A percentile compares a stretch with the other conserved stretches of the same genome.
phyloP scores from a whole-genome alignment of 768 basidiomycete species.

The Rhodocollybia butyracea region DNA sequence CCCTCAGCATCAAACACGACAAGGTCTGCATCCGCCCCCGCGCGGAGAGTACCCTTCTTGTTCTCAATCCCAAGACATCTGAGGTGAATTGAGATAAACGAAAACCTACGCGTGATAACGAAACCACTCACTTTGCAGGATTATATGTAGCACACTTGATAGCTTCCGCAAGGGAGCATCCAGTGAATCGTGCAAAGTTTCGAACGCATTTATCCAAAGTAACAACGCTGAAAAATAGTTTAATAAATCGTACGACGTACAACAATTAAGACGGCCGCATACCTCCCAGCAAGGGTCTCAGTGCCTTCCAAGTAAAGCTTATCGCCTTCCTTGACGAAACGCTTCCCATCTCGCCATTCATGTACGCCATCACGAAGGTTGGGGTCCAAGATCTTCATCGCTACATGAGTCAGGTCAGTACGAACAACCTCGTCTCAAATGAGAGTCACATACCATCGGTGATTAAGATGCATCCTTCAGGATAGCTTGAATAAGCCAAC shows the following conservation, averaged over 20 bases:
- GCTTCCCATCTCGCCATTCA: slow-evolving; percentile 83
- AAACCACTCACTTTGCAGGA: slow-evolving; percentile 62
- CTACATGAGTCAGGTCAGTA: slow-evolving; percentile 19
- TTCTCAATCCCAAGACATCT: slow-evolving; percentile 78
- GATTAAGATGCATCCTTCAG: slow-evolving; percentile 84
- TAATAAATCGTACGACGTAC: not conserved
- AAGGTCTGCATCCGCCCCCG: slow-evolving; percentile 87
- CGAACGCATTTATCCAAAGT: slow-evolving; percentile 83
- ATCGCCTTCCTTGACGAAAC: slow-evolving; percentile 78
- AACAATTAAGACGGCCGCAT: slow-evolving; percentile 16
- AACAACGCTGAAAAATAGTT: slow-evolving; percentile 51
- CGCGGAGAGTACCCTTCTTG: slow-evolving; percentile 74
- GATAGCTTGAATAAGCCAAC: slow-evolving; percentile 81
- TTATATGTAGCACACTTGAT: slow-evolving; percentile 85
- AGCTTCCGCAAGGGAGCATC: slow-evolving; percentile 78
- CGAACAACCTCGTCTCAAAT: not conserved
- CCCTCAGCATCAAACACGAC: slow-evolving; percentile 71
- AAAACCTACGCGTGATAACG: not conserved
- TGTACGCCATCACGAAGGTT: slow-evolving; percentile 80
- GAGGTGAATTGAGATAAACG: not conserved
- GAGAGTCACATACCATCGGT: slow-evolving; percentile 67
- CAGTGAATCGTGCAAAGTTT: slow-evolving; percentile 82
- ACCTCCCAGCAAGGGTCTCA: slow-evolving; percentile 87
- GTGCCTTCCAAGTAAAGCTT: slow-evolving; percentile 83
- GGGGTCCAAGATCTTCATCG: slow-evolving; percentile 85